These are phyloP conservation scores for Phytophthora constricta DNA, from an alignment of 352 stramenopile genomes.

Conservation along the genomic window DNA sequence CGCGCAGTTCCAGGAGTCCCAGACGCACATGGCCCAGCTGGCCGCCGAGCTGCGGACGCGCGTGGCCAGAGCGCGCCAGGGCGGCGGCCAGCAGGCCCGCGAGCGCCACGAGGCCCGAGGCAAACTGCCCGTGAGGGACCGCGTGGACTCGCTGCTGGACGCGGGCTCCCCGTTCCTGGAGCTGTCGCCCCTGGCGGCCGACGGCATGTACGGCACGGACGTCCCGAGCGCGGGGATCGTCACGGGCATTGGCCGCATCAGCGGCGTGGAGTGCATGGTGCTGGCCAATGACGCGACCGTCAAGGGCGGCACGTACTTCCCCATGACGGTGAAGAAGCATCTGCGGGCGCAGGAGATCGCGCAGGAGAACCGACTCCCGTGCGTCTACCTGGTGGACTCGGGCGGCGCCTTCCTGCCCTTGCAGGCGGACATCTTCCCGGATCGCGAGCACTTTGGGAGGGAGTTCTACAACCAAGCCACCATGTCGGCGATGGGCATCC, in stretches of 20 bases:
- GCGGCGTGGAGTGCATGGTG: conserved; percentile 95
- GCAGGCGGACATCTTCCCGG: conserved; percentile 98
- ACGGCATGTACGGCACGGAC: conserved; percentile 85
- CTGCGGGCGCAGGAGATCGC: conserved; percentile 96
- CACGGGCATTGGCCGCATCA: conserved; percentile 89
- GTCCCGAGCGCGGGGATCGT: conserved; percentile 91
- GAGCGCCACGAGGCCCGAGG: conserved; percentile 75
- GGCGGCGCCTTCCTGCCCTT: conserved; percentile 95
- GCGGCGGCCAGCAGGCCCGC: conserved; percentile 70
- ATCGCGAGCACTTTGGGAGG: conserved; percentile 96
- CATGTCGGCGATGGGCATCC: conserved; percentile 95
- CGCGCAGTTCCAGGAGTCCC: conserved; percentile 58
- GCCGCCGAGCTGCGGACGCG: conserved; percentile 52
- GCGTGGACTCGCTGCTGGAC: conserved; percentile 96
- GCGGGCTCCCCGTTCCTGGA: conserved; percentile 96
- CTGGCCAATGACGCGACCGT: conserved; percentile 99
- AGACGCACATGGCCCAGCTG: conserved; percentile 64
- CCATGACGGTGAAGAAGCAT: conserved; percentile 99
- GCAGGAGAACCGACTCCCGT: conserved; percentile 95
- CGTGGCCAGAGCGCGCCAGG: conserved; percentile 54
- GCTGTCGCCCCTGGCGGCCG: conserved; percentile 90
- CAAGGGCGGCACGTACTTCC: conserved; percentile 98
- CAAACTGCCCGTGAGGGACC: conserved; percentile 91
- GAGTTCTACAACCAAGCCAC: conserved; percentile 99
- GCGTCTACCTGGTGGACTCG: conserved; percentile 97